Conservation (phyloP, 139 green algal genomes). For the Chlorella sp. region DNA sequence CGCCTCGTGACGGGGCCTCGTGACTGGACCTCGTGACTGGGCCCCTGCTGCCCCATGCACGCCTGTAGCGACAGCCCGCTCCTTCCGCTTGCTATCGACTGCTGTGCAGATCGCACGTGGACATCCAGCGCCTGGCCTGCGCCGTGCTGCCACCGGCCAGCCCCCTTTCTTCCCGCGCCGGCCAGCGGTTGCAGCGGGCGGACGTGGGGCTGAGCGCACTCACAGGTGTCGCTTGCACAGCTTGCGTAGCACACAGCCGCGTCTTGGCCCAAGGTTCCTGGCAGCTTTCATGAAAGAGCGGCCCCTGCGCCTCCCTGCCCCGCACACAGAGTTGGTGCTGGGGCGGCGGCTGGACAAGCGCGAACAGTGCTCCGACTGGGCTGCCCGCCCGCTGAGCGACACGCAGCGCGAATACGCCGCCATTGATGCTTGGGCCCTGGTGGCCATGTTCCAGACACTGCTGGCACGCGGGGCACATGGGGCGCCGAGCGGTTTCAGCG, state of each 20-base stretch:
- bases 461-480: too few relatives aligned
- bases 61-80: neutral
- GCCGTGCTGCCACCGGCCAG: neutral
- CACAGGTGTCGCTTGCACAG: neutral
- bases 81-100: neutral
- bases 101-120: constrained; percentile 25
- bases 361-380: constrained; percentile 44
- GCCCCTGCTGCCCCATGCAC: neutral
- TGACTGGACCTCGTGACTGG: neutral
- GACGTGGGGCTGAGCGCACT: neutral
- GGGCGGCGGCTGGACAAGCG: constrained; percentile 34
- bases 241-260: too few relatives aligned
- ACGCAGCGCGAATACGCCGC: constrained; percentile 41
- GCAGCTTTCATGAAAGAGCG: neutral
- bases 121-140: constrained; percentile 30
- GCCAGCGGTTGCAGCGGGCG: neutral
- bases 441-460: constrained; percentile 33
- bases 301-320: neutral
- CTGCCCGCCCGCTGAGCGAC: constrained; percentile 23
- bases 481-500: too few relatives aligned
- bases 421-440: constrained; percentile 30
- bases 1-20: neutral
- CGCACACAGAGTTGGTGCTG: constrained; percentile 20
- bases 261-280: neutral
- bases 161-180: neutral